phyloP scores from a whole-genome alignment of 1,284 basidiomycete genomes.

The Caloboletus firmus region DNA sequence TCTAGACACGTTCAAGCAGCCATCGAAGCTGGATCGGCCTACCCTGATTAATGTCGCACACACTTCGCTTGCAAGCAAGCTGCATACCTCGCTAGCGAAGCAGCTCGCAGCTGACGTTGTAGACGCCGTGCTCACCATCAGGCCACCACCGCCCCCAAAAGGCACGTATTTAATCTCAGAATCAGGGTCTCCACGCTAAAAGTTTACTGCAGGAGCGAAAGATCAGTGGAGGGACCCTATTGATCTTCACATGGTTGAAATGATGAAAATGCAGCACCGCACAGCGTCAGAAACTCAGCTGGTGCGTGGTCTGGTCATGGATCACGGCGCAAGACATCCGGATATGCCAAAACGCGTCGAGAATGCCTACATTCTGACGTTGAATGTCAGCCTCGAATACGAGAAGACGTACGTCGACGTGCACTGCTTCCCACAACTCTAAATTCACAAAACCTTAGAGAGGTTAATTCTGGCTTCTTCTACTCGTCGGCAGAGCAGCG shows the following conservation, averaged over 20 bases:
- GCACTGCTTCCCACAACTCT: constrained; percentile 19
- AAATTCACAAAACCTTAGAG: constrained; percentile 51
- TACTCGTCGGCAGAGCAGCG: constrained; percentile 98
- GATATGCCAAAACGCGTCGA: constrained; percentile 99
- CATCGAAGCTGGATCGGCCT: constrained; percentile 78
- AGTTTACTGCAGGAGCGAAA: constrained; percentile 46
- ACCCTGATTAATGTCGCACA: constrained; percentile 91
- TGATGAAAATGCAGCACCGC: constrained; percentile 99
- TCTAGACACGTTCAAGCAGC: constrained; percentile 86
- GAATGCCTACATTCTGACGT: constrained; percentile 93
- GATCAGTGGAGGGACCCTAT: constrained; percentile 84
- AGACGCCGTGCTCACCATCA: constrained; percentile 92
- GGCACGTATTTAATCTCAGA: constrained; percentile 41
- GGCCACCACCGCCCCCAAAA: constrained; percentile 63
- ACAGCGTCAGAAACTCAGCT: constrained; percentile 98
- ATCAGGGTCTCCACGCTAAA: constrained; percentile 26
- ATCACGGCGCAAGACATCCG: constrained; percentile 95
- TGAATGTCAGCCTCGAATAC: constrained; percentile 98
- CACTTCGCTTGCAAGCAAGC: constrained; percentile 94
- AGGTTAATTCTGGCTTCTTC: constrained; percentile 99
- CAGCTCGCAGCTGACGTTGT: constrained; percentile 92
- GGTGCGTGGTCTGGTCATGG: constrained; percentile 91
- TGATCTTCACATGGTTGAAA: constrained; percentile 99
- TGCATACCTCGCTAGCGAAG: constrained; percentile 81
- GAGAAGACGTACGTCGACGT: constrained; percentile 88